Evolutionary conservation across 495 filamentous ascomycete species (phyloP), one percentile per base, ranked within the genome.

Genomic region (Chaetomidium leptoderma): DNA sequence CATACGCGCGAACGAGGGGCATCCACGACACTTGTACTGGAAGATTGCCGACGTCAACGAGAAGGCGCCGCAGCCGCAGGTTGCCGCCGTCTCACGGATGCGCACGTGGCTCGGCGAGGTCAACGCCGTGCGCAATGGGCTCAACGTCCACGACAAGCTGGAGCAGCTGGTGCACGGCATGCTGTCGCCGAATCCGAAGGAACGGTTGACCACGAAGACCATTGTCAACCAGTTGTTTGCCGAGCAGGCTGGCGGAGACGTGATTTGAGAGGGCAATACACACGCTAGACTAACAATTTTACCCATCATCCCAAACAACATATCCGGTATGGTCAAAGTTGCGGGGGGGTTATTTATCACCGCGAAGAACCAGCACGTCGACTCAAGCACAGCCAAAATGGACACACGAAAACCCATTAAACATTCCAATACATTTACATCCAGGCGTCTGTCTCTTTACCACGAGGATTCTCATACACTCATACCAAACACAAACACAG

Each of bases 21-120:
- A 79, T 52, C 74, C 75, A 1, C 67, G 68, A 29, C 72, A 74
- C 29, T 51, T 79, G 11, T 73, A 76, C 62, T 79, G 76, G 76
- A 68, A 71, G 58, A 79, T 79, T 37, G 73, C 75, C 36, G 58
- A 67, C 24, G 59, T 70, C 7, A 60, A 70, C 32, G 54, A 63
- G 2, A 29, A 58, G 5, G 70, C 72, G 53, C 65, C 73, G 16
- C 68, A 72, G 53, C 65, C 63, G 24, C 66, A 66, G 37, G 36
- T 61, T 2, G 66, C 73, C 21, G 75, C 77, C 5, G 70, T 71
- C 6, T 13, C 62, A 1, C 72, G 75, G 55, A 78, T 79, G 77
- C 72, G 71, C 24, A 64, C 67, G 53, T 79, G 77, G 77, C 68
- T 79, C 51, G 42, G 21, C 50, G 77, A 78, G 59, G 60, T 79